Evolutionary conservation across 169 alveolate genomes (phyloP), one percentile per base, ranked within the genome.

Genomic region (Eimeria brunetti): DNA sequence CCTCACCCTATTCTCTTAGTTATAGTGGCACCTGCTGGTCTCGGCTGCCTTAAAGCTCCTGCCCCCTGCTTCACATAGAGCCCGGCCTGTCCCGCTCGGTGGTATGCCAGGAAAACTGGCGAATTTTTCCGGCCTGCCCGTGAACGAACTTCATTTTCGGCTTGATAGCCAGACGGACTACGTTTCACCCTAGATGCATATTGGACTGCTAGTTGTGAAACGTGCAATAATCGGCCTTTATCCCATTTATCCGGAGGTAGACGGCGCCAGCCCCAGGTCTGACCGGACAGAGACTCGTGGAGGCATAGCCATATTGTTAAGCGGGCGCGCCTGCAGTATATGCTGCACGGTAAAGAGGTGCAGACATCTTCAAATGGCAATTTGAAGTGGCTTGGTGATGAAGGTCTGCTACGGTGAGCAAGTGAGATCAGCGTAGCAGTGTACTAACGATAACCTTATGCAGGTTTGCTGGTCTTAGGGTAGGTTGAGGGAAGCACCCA

Each of bases 401-500:
- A n/a, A 69, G 78, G 80, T 8, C 30, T 69, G 49, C 30, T 30
- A 14, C 33, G 80, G 80, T 30, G 60, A 16, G 60, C 60, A 16
- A 18, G 24, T 24, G 11, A 36, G n/a, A 51, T 2, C 80, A 36
- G 51, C 51, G 27, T 1, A 16, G 51, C 80, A 7, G 27, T 30
- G 7, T 27, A 18, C 76, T n/a, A 12, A 60, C 12, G 30, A 30
- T 46, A 2, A 11, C n/a, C 27, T n/a, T n/a, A 46, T 7, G 8
- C 11, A 36, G 4, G 27, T 33, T 1, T 3, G 7, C 49, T 30
- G n/a, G 7, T 69, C 3, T 69, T 53, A 69, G 51, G 75, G 5
- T 33, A 33, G 80, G 80, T 36, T 69, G 51, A 69, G 86, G 9
- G 90, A n/a, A 12, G 90, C 90, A 33, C n/a, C 90, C 69, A 60